Base-by-base conservation (phyloP, 2,329 filamentous ascomycete species). In the Fragosphaeria purpurea region DNA sequence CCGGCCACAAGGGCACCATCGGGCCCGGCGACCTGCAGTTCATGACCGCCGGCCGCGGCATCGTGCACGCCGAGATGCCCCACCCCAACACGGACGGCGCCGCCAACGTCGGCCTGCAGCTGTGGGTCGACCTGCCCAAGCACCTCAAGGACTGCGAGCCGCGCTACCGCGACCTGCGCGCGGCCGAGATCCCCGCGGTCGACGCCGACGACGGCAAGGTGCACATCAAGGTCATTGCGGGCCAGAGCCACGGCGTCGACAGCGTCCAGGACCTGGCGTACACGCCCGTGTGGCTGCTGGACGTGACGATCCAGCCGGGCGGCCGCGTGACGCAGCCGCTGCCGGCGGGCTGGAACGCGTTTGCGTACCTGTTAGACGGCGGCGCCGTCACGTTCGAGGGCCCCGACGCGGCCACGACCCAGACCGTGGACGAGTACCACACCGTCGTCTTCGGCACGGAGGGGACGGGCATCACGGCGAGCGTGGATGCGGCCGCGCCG, bases 61-160 rank as follows among this genome's bases (percentile, higher is more conserved):
- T 97, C 60, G 86, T 96, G 67, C 93, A 97, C 67, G 88, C 90
- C 39, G 91, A 97, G 69, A 96, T 97, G 89, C 91, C 91, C 8
- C 77, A 80, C 50, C 80, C 86, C 62, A 88, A 88, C 63, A 65
- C 75, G 1, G 86, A 93, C 63, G 87, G 87, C 47, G 79, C 74
- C 51, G 72, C 84, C 53, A 95, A 90, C 65, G 77, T 94, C 49
- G 91, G 91, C 37, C 79, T 97, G 70, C 93, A 97, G 71, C 75
- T 97, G 30, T 97, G 93, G 91, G 90, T 97, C 44, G 91, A 97
- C 64, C 72, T 97, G 9, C 91, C 93, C 6, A 70, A 80, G 61
- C 68, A 83, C 39, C 75, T 96, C 50, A 97, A 97, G 74, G 74
- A 73, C 58, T 95, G 88, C 70, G 91, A 97, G 67, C 91, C 91